Conservation (phyloP, 495 filamentous ascomycete species). For the Letharia columbiana region DNA sequence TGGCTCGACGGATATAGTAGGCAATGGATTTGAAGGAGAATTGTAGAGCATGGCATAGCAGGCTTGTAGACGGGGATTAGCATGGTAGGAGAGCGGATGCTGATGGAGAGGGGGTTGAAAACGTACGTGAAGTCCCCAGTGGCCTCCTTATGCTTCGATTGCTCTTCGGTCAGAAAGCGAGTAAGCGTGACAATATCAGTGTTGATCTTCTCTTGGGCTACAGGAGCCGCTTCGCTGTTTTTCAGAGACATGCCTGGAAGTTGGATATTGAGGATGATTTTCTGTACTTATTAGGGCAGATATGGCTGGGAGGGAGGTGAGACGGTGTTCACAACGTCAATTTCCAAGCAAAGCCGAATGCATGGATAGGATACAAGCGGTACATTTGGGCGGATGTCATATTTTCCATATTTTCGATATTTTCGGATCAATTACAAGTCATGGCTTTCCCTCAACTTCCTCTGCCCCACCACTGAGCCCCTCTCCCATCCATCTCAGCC, state of each 20-base stretch:
- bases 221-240: conserved; percentile 32
- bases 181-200: conserved; percentile 93
- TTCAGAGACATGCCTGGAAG: conserved; percentile 8
- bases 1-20: conserved; percentile 96
- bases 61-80: conserved; percentile 38
- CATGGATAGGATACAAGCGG: not conserved
- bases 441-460: not conserved
- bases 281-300: not conserved
- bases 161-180: conserved; percentile 90
- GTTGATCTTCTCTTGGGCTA: conserved; percentile 71
- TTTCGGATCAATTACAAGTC: conserved; percentile 12
- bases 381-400: conserved; percentile 5
- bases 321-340: not conserved
- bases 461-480: not conserved
- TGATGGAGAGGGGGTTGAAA: not conserved
- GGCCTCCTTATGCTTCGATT: conserved; percentile 83
- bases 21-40: conserved; percentile 99
- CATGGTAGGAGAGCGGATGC: not conserved
- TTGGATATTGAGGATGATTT: not conserved
- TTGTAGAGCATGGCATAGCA: conserved; percentile 94
- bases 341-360: not conserved
- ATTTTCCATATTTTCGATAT: not conserved
- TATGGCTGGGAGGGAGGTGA: not conserved
- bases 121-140: conserved; percentile 96
- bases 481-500: not conserved